A percentile compares a stretch with the other conserved stretches of the same genome.
Conservation (phyloP, 139 green algal genomes). For the Gonium pectorale region DNA sequence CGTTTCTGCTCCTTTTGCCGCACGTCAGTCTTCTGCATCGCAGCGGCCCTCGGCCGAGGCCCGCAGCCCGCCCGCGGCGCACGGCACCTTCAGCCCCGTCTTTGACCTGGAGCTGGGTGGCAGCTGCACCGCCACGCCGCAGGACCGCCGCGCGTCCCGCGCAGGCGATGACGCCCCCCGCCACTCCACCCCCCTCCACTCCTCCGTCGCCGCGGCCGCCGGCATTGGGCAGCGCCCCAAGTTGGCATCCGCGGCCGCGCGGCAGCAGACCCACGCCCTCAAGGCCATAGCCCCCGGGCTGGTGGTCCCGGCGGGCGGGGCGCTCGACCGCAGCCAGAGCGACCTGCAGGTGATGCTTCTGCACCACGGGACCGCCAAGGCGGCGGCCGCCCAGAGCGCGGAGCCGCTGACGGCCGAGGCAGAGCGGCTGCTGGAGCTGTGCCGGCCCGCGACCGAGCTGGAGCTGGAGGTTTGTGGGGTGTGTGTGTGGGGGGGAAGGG, state of each 20-base stretch:
- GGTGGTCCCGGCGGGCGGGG: neutral
- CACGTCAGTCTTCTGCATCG: neutral
- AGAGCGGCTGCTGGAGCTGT: neutral
- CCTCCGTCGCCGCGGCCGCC: neutral
- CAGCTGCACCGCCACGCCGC: neutral
- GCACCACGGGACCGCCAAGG: conserved; percentile 4
- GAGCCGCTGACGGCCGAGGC: neutral
- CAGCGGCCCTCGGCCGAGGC: neutral
- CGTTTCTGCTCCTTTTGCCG: neutral
- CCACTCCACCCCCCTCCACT: neutral
- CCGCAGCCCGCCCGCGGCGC: neutral
- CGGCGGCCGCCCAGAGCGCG: neutral
- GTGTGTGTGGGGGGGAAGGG: too few species aligned
- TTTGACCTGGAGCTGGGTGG: conserved; percentile 53
- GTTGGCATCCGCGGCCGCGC: neutral
- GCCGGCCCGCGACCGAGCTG: neutral
- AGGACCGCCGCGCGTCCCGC: neutral
- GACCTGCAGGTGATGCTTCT: conserved; percentile 39
- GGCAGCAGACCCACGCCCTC: neutral
- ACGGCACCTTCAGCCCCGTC: conserved; percentile 48
- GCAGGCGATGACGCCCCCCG: neutral
- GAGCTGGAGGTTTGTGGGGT: conserved; percentile 28
- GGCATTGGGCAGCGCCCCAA: neutral
- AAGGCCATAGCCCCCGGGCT: too few species aligned
- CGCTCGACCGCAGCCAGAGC: conserved; percentile 7